Evolutionary conservation across 176 grass and related monocot genomes (phyloP).

Genomic region (Lolium multiflorum): DNA sequence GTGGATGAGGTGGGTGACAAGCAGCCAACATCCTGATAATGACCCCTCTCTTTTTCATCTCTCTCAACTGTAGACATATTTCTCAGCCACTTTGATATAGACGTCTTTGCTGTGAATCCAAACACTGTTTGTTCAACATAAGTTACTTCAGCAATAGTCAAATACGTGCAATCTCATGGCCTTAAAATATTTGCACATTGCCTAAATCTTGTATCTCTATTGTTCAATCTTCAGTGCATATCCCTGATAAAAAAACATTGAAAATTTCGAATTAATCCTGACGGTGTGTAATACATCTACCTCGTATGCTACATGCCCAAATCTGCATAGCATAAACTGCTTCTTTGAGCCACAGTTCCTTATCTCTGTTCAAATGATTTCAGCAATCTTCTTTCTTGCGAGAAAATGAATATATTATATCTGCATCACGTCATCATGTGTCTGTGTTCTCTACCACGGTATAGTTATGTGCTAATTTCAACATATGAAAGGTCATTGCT

Average conservation of each 20-base stretch:
- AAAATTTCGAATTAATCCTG: not conserved
- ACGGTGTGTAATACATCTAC: not conserved
- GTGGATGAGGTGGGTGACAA: slow-evolving; percentile 72
- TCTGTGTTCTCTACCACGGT: not conserved
- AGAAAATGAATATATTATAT: not conserved
- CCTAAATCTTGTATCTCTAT: not conserved
- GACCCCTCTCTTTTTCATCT: not conserved
- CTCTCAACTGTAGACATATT: not conserved
- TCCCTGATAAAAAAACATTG: not conserved
- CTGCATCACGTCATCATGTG: not conserved
- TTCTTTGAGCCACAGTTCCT: not conserved
- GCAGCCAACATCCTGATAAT: not conserved
- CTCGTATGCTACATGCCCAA: not conserved
- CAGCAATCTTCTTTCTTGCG: not conserved
- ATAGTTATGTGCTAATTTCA: not conserved
- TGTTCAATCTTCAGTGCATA: no score
- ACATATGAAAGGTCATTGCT: slow-evolving; percentile 64
- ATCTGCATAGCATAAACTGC: not conserved
- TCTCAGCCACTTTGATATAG: not conserved
- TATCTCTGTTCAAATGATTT: slow-evolving; percentile 17
- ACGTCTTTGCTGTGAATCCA: not conserved
- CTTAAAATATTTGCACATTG: not conserved
- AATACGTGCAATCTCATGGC: no score
- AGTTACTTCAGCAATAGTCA: not conserved
- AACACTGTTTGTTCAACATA: slow-evolving; percentile 10